Evolutionary conservation across 1,284 basidiomycete genomes (phyloP), one percentile per base, ranked within the genome.

Genomic region (Amylostereum areolatum): DNA sequence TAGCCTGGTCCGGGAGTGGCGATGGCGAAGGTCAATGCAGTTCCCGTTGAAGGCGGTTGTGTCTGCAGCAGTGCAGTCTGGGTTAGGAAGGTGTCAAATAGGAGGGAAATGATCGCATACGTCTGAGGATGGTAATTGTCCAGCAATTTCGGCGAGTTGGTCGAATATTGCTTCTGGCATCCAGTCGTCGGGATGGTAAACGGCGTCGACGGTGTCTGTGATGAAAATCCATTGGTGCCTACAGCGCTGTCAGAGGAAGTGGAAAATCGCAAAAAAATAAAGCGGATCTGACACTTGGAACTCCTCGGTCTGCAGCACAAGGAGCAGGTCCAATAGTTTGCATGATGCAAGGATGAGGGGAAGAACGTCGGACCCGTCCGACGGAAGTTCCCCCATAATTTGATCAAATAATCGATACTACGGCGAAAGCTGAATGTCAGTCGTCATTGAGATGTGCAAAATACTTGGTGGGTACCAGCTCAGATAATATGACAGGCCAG

Each of bases 201-300:
- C 81, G 0, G 95, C 94, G 61, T 99, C 97, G 4, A 95, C 90
- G 0, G 96, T 98, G 66, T 99, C 97, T 0, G 94, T 97, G 48
- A 98, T 84, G 62, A 99, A 99, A 59, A 97, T 89, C 96, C 97
- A 99, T 74, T 99, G 94, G 66, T 99, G 91, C 57, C 94, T 97
- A 56, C 7, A 5, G 8, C 11, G n/a, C 18, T 9, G 28, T 42
- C 29, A 42, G 32, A 52, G 27, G 25, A 29, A 12, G 40, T 54
- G 28, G 51, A 45, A 48, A 30, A 48, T 34, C 4, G 43, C 40
- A 46, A 28, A 43, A 90, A 24, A 49, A 45, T 18, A 25, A 32
- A 37, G 5, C 7, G 58, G 84, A 59, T 62, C 18, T 18, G 18
- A 95, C 93, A 97, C 89, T 69, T 99, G 97, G 68, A 99, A 99